phyloP scores from a whole-genome alignment of 768 basidiomycete species.

The Baorangia bicolor region DNA sequence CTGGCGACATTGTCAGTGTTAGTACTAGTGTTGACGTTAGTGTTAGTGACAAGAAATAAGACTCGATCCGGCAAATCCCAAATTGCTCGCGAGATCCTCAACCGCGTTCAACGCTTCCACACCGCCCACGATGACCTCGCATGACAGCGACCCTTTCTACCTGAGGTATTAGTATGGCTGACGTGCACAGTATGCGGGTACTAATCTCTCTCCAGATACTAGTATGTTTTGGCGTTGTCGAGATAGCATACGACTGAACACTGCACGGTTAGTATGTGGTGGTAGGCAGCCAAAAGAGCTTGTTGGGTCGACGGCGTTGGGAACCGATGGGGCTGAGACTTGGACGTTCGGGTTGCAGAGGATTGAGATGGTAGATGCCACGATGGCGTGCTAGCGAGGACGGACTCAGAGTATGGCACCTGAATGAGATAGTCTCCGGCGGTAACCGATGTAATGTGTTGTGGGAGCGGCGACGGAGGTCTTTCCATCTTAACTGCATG shows the following conservation, averaged over 20 bases:
- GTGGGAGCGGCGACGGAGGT: slow-evolving; percentile 43
- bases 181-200: not conserved
- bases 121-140: slow-evolving; percentile 22
- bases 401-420: slow-evolving; percentile 73
- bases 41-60: too few relatives aligned
- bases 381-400: slow-evolving; percentile 60
- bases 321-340: slow-evolving; percentile 29
- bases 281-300: slow-evolving; percentile 67
- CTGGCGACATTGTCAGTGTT: slow-evolving; percentile 32
- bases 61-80: slow-evolving; percentile 20
- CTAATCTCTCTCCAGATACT: slow-evolving; percentile 42
- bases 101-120: slow-evolving; percentile 10
- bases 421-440: slow-evolving; percentile 70
- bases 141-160: slow-evolving; percentile 78
- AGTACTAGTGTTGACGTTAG: too few relatives aligned
- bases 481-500: slow-evolving; percentile 31
- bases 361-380: slow-evolving; percentile 63
- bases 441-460: slow-evolving; percentile 38
- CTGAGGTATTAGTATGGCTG: slow-evolving; percentile 53
- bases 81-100: not conserved
- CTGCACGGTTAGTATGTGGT: slow-evolving; percentile 62
- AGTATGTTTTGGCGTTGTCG: slow-evolving; percentile 36
- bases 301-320: slow-evolving; percentile 60
- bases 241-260: not conserved
- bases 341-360: slow-evolving; percentile 25